These are phyloP conservation scores for Aspergillus tanneri DNA, from an alignment of 2,329 filamentous ascomycete genomes.

Conservation along the genomic window DNA sequence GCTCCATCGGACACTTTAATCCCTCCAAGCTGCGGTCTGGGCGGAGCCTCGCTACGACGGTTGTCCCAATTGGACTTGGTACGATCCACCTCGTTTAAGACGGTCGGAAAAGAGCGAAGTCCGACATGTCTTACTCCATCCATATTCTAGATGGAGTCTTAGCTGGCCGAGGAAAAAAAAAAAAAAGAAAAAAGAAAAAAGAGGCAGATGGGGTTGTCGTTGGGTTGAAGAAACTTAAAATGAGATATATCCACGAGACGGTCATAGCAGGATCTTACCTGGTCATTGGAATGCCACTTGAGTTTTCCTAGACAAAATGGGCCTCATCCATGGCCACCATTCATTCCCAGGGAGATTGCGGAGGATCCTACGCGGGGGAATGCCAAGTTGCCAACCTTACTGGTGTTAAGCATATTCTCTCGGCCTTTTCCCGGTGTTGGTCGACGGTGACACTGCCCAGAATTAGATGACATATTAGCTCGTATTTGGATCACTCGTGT, in stretches of 20 bases:
- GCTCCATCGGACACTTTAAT: conserved; percentile 21
- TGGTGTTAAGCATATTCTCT: conserved; percentile 40
- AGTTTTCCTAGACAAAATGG: too few relatives aligned
- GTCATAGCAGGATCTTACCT: too few relatives aligned
- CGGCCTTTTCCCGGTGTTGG: conserved; percentile 28
- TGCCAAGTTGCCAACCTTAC: conserved; percentile 38
- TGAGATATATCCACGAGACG: not conserved
- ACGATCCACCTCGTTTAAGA: conserved; percentile 19
- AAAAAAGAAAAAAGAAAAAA: not conserved
- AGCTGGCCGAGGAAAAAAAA: not conserved
- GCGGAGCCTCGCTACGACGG: conserved; percentile 21
- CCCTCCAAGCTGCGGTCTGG: conserved; percentile 24
- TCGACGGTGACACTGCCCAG: conserved; percentile 20
- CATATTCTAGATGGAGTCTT: not conserved
- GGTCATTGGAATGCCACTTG: not conserved
- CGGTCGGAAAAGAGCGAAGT: conserved; percentile 10
- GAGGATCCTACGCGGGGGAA: conserved; percentile 22
- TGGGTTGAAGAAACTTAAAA: not conserved
- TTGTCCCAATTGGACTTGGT: conserved; percentile 15
- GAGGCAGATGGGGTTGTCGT: not conserved
- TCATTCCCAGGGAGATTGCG: conserved; percentile 3
- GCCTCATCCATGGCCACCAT: not conserved
- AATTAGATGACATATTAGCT: not conserved
- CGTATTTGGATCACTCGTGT: conserved; percentile 2
- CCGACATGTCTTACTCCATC: conserved; percentile 11